phyloP scores from a whole-genome alignment of 2,329 filamentous ascomycete species.

The Gaeumannomyces tritici region DNA sequence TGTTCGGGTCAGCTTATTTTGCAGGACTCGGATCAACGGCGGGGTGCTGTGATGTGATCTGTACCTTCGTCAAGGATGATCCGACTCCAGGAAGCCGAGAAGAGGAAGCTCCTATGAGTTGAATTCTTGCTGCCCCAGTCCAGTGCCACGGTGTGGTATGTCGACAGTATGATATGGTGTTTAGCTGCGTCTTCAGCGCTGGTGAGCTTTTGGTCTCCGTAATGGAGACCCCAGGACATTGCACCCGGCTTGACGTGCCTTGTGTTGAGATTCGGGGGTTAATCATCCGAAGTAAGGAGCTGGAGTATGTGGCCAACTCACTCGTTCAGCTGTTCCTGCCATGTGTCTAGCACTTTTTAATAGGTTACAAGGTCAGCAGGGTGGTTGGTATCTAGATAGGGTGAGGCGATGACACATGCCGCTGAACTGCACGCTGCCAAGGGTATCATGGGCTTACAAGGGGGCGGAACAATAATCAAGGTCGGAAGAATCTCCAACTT shows the following conservation, averaged over 20 bases:
- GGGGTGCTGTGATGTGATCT: background rate
- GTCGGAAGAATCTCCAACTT: slow-evolving; percentile 11
- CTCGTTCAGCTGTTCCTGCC: slow-evolving; percentile 18
- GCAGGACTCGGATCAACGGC: background rate
- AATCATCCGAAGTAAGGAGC: slow-evolving; percentile 12
- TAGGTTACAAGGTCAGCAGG: background rate
- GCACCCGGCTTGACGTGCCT: slow-evolving; percentile 17
- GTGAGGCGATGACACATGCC: background rate
- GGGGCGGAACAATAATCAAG: slow-evolving; percentile 27
- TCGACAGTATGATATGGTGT: slow-evolving; percentile 25
- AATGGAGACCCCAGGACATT: slow-evolving; percentile 18
- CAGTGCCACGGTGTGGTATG: slow-evolving; percentile 27
- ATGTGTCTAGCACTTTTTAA: slow-evolving; percentile 24
- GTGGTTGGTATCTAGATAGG: background rate
- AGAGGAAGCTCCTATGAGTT: slow-evolving; percentile 14
- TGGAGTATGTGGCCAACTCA: slow-evolving; percentile 10
- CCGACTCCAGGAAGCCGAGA: slow-evolving; percentile 24
- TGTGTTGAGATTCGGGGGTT: background rate
- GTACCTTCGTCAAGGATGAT: slow-evolving; percentile 30
- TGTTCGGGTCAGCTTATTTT: slow-evolving; percentile 9
- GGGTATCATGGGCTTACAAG: slow-evolving; percentile 14
- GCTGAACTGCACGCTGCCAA: no score
- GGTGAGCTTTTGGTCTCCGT: slow-evolving; percentile 16
- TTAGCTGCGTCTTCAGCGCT: slow-evolving; percentile 8
- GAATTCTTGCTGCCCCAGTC: slow-evolving; percentile 19